phyloP scores from a whole-genome alignment of 2,329 filamentous ascomycete species.

The Colletotrichum zoysiae region DNA sequence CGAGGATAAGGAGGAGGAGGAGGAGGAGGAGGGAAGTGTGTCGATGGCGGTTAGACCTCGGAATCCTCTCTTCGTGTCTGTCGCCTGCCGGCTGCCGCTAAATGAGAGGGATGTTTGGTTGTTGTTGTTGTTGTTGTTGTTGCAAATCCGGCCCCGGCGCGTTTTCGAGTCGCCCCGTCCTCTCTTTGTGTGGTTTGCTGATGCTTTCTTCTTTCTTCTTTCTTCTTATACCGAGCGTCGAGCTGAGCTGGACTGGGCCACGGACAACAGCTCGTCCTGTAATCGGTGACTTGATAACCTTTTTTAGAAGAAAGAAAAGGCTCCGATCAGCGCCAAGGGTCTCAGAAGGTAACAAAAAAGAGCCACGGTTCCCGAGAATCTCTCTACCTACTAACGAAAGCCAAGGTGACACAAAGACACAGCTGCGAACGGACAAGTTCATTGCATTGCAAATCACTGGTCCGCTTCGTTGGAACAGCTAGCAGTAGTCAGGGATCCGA shows the following conservation, averaged over 20 bases:
- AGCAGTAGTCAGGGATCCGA: too few relatives aligned
- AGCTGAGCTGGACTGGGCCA: too few relatives aligned
- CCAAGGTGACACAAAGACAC: not conserved
- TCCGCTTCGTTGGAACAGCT: not conserved
- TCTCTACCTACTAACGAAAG: not conserved
- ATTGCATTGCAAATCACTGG: not conserved
- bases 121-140: too few relatives aligned
- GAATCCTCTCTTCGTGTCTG: not conserved
- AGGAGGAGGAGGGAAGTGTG: not conserved
- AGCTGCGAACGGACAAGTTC: slow-evolving; percentile 7
- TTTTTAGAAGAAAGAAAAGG: not conserved
- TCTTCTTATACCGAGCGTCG: too few relatives aligned
- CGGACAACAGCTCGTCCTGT: not conserved
- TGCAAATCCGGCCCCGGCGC: not conserved
- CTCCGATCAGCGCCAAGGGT: slow-evolving; percentile 3
- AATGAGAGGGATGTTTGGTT: slow-evolving; percentile 18
- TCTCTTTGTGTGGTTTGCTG: not conserved
- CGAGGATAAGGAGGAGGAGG: not conserved
- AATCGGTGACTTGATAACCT: not conserved
- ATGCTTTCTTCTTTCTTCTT: not conserved
- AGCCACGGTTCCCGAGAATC: not conserved
- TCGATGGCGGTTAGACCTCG: slow-evolving; percentile 22
- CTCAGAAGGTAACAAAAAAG: not conserved
- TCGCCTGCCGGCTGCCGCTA: slow-evolving; percentile 1
- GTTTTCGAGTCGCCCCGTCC: not conserved